Evolutionary conservation across 2,329 filamentous ascomycete genomes (phyloP), one percentile per base, ranked within the genome.

Genomic region (Stemphylium vesicarium): DNA sequence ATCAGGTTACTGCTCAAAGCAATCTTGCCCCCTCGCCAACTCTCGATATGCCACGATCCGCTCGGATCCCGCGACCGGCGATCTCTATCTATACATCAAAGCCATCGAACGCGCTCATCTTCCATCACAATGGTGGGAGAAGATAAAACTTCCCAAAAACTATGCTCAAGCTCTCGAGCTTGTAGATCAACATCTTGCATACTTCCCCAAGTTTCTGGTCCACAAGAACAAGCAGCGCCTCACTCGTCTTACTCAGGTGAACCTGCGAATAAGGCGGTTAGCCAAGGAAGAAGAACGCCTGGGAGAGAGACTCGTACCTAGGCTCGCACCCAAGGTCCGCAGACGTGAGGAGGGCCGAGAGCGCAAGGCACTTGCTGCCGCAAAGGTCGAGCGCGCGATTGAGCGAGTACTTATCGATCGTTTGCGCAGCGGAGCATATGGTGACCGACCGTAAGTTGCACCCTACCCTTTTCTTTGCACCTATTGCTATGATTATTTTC

Each of bases 181-280:
- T 75, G 86, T 99, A 63, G 72, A 75, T 46, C 47, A 64, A 15
- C 66, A 74, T 40, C 68, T 76, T 13, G 89, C 92, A 71, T 98
- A 96, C 83, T 98, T 92, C 81, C 93, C 94, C 50, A 96, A 96
- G 76, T 97, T 96, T 73, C 80, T 96, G 61, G 81, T 92, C 31
- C 92, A 96, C 80, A 96, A 96, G 79, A 95, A 92, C 82, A 99
- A 99, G 82, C 95, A 98, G 80, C 88, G 95, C 56, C 85, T 98
- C 39, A 98, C 95, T 9, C 83, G 95, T 43, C 75, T 99, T 70
- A 96, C 92, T 46, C 95, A 98, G 81, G 94, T 99, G 42, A 88
- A 89, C 53, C 95, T 96, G 62, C 79, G 85, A 43, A 85, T 83
- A 75, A 86, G 90, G 69, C 87, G 88, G 73, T 82, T 98, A 59